Evolutionary conservation across 495 filamentous ascomycete species (phyloP).

Genomic region (Jackrogersella multiformis): DNA sequence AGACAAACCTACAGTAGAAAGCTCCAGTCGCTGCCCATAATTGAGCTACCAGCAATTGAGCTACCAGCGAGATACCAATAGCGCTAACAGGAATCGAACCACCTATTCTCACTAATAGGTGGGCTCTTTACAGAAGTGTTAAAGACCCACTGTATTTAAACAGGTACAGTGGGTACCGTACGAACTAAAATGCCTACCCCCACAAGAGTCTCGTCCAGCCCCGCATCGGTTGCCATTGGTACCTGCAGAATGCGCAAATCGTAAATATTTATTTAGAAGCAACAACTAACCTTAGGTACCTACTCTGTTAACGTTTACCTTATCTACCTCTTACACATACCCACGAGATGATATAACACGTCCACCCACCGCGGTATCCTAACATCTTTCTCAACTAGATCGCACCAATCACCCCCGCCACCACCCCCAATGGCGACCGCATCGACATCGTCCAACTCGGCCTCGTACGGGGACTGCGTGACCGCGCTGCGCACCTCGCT

Average conservation of each 20-base stretch:
- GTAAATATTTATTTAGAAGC: conserved; percentile 12
- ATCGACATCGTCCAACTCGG: conserved; percentile 36
- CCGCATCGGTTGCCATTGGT: background rate
- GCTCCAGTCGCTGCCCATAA: no score
- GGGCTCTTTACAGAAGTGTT: no score
- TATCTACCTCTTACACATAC: no score
- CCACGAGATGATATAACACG: no score
- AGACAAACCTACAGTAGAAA: no score
- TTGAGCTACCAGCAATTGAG: no score
- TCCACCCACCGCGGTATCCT: background rate
- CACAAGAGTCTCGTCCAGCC: background rate
- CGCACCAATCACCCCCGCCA: background rate
- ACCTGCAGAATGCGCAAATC: background rate
- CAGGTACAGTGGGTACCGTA: no score
- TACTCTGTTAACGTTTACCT: no score
- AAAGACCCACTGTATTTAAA: no score
- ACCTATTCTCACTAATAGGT: no score
- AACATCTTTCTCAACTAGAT: background rate
- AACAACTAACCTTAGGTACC: background rate
- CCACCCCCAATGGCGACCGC: conserved; percentile 20
- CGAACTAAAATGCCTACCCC: background rate
- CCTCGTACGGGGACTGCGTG: conserved; percentile 58
- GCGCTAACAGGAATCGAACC: no score
- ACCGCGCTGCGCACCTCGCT: conserved; percentile 59
- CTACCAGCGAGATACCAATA: no score